These are phyloP conservation scores for Licmophora abbreviata DNA, from an alignment of 108 stramenopile species.

Conservation along the genomic window DNA sequence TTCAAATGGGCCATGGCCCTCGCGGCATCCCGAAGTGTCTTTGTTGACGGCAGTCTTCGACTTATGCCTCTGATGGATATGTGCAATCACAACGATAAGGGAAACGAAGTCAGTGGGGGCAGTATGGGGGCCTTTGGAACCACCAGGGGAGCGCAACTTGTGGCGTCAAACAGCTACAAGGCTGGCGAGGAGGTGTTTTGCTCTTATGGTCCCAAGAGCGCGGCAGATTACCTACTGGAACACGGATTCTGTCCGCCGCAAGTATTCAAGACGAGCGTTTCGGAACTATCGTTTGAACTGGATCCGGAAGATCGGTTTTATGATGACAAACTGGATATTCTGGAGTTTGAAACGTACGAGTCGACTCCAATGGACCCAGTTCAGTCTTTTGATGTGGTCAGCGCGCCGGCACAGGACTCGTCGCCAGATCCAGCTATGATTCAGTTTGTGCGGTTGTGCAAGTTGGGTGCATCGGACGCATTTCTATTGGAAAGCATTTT, in stretches of 20 bases:
- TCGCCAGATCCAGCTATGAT: constrained; percentile 85
- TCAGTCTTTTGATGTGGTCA: constrained; percentile 70
- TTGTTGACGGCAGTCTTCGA: constrained; percentile 75
- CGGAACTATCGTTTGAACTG: constrained; percentile 68
- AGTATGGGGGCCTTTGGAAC: constrained; percentile 64
- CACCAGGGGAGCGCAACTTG: constrained; percentile 52
- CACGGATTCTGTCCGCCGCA: constrained; percentile 78
- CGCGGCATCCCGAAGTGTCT: constrained; percentile 70
- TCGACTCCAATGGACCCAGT: constrained; percentile 72
- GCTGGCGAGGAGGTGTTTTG: constrained; percentile 63
- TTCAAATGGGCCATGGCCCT: constrained; percentile 83
- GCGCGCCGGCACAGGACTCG: constrained; percentile 48
- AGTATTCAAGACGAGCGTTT: constrained; percentile 43
- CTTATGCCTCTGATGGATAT: constrained; percentile 78
- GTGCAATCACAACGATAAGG: constrained; percentile 75
- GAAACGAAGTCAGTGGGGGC: constrained; percentile 45
- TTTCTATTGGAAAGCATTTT: constrained; percentile 92
- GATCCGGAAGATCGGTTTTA: constrained; percentile 74
- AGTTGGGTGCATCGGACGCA: constrained; percentile 78
- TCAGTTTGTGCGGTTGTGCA: constrained; percentile 74
- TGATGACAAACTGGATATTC: constrained; percentile 83
- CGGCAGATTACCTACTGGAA: constrained; percentile 85
- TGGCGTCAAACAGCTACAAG: constrained; percentile 23
- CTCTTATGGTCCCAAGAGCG: constrained; percentile 87
- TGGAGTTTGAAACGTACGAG: constrained; percentile 83